Conservation (phyloP, 768 basidiomycete genomes). For the Mrakia blollopis region DNA sequence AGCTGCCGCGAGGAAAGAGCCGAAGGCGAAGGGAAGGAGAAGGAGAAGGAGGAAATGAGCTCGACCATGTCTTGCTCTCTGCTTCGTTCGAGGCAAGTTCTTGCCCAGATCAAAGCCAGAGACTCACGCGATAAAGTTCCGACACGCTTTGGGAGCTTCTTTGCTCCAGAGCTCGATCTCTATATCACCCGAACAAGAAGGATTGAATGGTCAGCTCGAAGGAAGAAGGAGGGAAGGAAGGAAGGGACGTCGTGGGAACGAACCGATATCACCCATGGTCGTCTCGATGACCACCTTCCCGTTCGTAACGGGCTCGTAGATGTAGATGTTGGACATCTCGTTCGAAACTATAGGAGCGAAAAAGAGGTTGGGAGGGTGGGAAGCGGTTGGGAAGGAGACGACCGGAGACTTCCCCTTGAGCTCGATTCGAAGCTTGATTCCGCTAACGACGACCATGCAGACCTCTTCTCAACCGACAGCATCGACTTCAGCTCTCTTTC, state of each 20-base stretch:
- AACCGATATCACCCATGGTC: conserved; percentile 66
- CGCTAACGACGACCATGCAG: not conserved
- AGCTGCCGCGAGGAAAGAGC: not conserved
- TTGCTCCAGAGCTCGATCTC: conserved; percentile 90
- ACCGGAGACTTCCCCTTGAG: no score
- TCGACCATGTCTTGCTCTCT: conserved; percentile 52
- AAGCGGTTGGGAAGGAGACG: not conserved
- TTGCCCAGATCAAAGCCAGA: conserved; percentile 7
- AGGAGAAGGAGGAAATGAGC: conserved; percentile 79
- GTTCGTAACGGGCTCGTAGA: conserved; percentile 31
- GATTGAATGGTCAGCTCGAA: not conserved
- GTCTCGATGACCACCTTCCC: conserved; percentile 66
- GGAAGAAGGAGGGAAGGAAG: not conserved
- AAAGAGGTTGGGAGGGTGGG: not conserved
- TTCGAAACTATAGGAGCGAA: not conserved
- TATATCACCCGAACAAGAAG: not conserved
- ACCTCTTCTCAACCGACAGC: not conserved
- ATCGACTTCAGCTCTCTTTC: not conserved
- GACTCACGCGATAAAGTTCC: conserved; percentile 43
- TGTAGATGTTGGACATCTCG: conserved; percentile 22
- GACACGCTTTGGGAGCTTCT: conserved; percentile 92
- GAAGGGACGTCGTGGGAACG: conserved; percentile 37
- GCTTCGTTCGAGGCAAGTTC: conserved; percentile 35
- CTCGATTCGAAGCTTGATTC: not conserved
- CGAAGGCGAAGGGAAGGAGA: not conserved